Conservation (phyloP, 495 filamentous ascomycete genomes). For the Hyphodiscus hymeniophilus region DNA sequence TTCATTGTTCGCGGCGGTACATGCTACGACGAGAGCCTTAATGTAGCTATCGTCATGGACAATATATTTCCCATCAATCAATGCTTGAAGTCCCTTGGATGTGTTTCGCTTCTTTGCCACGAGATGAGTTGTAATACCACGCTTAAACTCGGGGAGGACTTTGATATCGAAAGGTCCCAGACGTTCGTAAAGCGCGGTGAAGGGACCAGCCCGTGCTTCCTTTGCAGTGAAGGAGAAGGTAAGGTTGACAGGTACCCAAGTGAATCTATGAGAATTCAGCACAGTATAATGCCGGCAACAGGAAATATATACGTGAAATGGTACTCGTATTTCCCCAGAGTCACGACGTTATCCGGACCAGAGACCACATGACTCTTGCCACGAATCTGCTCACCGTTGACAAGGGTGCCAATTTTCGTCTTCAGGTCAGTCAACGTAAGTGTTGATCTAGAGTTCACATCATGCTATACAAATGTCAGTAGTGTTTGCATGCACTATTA, state of each 20-base stretch:
- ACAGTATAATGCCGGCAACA: neutral
- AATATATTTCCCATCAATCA: conserved; percentile 75
- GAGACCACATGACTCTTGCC: conserved; percentile 43
- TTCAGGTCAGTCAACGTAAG: conserved; percentile 59
- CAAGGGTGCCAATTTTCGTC: conserved; percentile 69
- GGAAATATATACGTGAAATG: conserved; percentile 35
- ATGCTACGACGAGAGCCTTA: conserved; percentile 64
- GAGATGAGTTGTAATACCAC: conserved; percentile 71
- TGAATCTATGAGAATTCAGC: conserved; percentile 36
- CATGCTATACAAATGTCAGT: no score
- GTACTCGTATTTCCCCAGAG: conserved; percentile 55
- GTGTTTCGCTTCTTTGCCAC: conserved; percentile 87
- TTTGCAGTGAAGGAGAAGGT: conserved; percentile 77
- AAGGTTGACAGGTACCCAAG: conserved; percentile 73
- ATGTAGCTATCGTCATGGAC: conserved; percentile 65
- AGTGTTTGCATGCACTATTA: no score
- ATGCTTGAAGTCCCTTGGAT: conserved; percentile 74
- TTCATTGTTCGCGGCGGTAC: conserved; percentile 28
- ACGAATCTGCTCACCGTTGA: conserved; percentile 64
- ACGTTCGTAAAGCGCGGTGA: conserved; percentile 50
- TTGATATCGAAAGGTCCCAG: conserved; percentile 86
- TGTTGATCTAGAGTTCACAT: conserved; percentile 52
- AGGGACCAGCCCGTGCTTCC: conserved; percentile 61
- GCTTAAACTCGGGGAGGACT: conserved; percentile 60
- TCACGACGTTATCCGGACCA: conserved; percentile 52